Conservation (phyloP, 1,139 yeast genomes). For the Yarrowia galli region DNA sequence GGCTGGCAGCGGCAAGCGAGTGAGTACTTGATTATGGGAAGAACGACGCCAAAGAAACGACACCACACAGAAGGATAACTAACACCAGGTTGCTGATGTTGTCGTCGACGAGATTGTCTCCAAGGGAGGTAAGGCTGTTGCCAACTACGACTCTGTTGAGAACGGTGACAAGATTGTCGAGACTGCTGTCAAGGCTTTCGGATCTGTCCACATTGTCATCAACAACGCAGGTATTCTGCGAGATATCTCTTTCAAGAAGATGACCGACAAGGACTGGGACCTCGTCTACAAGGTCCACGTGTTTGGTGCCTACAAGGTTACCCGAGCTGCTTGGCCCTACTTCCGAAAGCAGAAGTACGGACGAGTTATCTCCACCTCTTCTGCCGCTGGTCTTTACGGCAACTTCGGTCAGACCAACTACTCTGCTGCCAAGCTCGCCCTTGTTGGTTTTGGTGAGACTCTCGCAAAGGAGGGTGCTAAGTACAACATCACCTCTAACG, state of each 20-base stretch:
- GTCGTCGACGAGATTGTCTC: conserved; percentile 84
- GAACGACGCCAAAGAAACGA: conserved; percentile 37
- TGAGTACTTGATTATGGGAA: conserved; percentile 23
- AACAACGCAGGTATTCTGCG: conserved; percentile 96
- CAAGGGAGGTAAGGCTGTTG: conserved; percentile 86
- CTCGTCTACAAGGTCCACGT: conserved; percentile 86
- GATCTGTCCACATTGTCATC: conserved; percentile 85
- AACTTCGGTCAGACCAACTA: conserved; percentile 97
- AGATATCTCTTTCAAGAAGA: conserved; percentile 69
- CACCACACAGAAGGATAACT: conserved; percentile 43
- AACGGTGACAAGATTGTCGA: conserved; percentile 84
- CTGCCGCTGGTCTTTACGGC: conserved; percentile 97
- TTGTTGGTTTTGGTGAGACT: conserved; percentile 92
- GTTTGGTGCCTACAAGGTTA: conserved; percentile 84
- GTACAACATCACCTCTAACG: conserved; percentile 82
- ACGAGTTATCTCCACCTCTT: conserved; percentile 86
- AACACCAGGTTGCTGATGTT: conserved; percentile 71
- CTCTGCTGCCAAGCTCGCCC: conserved; percentile 90
- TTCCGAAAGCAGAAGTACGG: conserved; percentile 87
- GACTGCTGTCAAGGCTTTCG: conserved; percentile 86
- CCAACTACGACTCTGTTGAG: conserved; percentile 92
- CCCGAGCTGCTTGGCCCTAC: conserved; percentile 93
- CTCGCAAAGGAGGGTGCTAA: conserved; percentile 92
- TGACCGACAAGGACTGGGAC: conserved; percentile 81
- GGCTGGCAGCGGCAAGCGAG: conserved; percentile 40